These are phyloP conservation scores for Talinum fruticosum DNA, from an alignment of 148 eudicot genomes.

Conservation along the genomic window DNA sequence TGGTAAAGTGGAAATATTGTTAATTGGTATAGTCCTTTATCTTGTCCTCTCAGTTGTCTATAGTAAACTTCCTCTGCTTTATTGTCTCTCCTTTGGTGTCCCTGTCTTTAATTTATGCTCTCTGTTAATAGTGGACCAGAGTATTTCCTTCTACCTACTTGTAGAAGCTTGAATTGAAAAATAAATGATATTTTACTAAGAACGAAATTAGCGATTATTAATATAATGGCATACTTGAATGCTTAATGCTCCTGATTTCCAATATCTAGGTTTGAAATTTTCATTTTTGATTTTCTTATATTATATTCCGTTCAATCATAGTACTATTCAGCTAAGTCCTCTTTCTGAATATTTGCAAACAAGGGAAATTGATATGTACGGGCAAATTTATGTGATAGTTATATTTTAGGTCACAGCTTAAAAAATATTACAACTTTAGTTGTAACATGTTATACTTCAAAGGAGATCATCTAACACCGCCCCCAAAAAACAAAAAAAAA, in stretches of 20 bases:
- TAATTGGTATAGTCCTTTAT: not conserved
- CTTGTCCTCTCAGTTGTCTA: not conserved
- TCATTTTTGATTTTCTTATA: not conserved
- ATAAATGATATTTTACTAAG: not conserved
- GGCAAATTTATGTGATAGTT: no score
- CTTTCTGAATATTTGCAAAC: no score
- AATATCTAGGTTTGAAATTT: not conserved
- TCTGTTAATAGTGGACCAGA: not conserved
- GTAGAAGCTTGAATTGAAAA: not conserved
- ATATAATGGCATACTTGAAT: not conserved
- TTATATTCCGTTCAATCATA: no score
- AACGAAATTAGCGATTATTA: no score
- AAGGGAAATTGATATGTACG: no score
- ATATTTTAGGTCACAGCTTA: no score
- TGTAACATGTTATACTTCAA: no score
- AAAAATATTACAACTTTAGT: no score
- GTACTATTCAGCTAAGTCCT: no score
- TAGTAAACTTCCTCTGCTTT: not conserved
- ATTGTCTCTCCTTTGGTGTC: not conserved
- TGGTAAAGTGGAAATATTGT: no score
- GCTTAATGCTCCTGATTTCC: not conserved
- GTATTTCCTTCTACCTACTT: not conserved
- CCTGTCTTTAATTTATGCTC: not conserved
- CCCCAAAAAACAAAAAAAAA: no score
- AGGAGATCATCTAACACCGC: no score